Evolutionary conservation across 306 rosid genomes (phyloP), one percentile per base, ranked within the genome.

Genomic region (Adenanthera pavonina): DNA sequence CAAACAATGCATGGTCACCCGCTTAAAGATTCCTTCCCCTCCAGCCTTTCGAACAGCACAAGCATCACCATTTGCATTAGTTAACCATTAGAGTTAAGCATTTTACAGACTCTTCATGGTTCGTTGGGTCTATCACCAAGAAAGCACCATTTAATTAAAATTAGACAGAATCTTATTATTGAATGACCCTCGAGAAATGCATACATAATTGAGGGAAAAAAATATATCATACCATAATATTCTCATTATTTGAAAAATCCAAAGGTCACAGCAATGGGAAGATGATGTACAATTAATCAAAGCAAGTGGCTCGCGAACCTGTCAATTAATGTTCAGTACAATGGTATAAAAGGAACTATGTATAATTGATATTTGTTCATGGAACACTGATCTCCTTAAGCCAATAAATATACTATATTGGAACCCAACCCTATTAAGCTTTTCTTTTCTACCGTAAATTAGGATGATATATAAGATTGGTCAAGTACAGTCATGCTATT

Each of bases 1-100:
- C 88, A 93, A 86, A 74, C 99, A 95, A 57, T 86, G 95, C 91
- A 90, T 88, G 80, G 93, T 88, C 79, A 91, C 88, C 65, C 84
- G 82, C 51, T 87, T 94, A 82, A 60, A 78, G 36, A 92, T 80
- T 80, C 92, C 95, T 75, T 90, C 92, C 30, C 97, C 97, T 6
- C 99, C 99, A 71, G 97, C 93, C 84, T 95, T 93, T 78, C 91
- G 99, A 90, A 95, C 90, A 34, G 99, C 86, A 85, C 99, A 95
- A 81, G 93, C 85, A 70, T 95, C 97, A 46, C 94, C 92, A 65
- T 84, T 95, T 9, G 92, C 87, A 78, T 95, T 95, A 93, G 86
- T 40, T 25, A 25, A 25, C 30, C 30, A 25, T 25, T 25, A 25
- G 30, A 25, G 30, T 25, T 25, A 25, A 25, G 30, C 30, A 25